These are phyloP conservation scores for Podaxis sp. DNA, from an alignment of 768 basidiomycete species.

Conservation along the genomic window DNA sequence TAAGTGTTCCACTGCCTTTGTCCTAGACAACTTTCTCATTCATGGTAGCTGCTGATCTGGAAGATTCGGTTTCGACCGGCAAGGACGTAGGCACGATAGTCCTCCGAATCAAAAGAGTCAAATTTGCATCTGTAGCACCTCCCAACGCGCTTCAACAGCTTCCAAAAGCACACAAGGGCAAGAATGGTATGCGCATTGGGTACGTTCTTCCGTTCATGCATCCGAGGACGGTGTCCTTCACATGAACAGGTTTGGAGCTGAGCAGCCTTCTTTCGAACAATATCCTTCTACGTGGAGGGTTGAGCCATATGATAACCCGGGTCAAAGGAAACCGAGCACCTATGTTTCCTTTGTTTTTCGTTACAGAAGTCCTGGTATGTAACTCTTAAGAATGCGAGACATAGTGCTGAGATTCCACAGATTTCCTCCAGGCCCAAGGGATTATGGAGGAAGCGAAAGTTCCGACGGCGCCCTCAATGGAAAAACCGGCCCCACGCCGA, in stretches of 20 bases:
- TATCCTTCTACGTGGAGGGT: conserved; percentile 53
- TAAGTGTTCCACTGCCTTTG: conserved; percentile 18
- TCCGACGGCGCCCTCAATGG: conserved; percentile 18
- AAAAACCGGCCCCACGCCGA: conserved; percentile 30
- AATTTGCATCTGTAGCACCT: conserved; percentile 31
- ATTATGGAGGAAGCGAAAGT: conserved; percentile 37
- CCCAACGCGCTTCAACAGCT: conserved; percentile 42
- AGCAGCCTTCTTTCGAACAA: conserved; percentile 37
- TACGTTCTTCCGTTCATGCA: conserved; percentile 21
- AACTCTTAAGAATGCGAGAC: background rate
- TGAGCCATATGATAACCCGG: conserved; percentile 39
- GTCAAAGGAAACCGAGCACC: conserved; percentile 38
- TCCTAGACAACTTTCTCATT: background rate
- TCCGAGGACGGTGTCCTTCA: background rate
- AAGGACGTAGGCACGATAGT: conserved; percentile 53
- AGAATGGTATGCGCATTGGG: conserved; percentile 47
- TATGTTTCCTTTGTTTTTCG: conserved; percentile 68
- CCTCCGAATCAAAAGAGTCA: conserved; percentile 48
- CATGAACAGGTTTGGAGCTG: conserved; percentile 46
- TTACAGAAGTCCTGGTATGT: conserved; percentile 53
- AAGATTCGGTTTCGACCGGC: conserved; percentile 13
- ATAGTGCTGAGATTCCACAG: conserved; percentile 25
- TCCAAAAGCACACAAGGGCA: conserved; percentile 28
- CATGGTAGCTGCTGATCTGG: conserved; percentile 15
- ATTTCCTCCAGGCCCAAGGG: conserved; percentile 50